phyloP scores from a whole-genome alignment of 2,329 filamentous ascomycete genomes.

The Parastagonospora avenae region DNA sequence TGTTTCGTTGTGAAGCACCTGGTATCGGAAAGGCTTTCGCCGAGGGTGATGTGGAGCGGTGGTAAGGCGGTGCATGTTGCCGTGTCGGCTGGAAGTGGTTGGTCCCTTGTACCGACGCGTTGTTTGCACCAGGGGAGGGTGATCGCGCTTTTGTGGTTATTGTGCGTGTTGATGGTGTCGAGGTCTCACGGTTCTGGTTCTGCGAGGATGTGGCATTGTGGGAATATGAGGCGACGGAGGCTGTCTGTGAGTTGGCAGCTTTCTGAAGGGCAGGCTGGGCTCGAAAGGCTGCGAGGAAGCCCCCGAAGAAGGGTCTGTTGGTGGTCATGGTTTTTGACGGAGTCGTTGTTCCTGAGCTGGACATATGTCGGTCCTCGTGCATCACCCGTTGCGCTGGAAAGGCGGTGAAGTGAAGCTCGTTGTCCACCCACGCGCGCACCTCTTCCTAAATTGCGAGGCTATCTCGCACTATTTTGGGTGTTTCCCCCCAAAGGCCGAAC shows the following conservation, averaged over 20 bases:
- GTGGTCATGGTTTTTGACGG: slow-evolving; percentile 59
- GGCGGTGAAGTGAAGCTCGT: background rate
- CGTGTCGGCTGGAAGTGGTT: slow-evolving; percentile 49
- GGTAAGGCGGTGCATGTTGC: slow-evolving; percentile 46
- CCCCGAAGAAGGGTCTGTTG: slow-evolving; percentile 69
- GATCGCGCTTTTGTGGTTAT: slow-evolving; percentile 42
- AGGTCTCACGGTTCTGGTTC: slow-evolving; percentile 43
- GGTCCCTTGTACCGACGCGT: slow-evolving; percentile 47
- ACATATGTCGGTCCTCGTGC: slow-evolving; percentile 34
- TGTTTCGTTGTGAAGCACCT: slow-evolving; percentile 42
- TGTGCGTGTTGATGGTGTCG: slow-evolving; percentile 50
- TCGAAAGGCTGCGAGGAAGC: slow-evolving; percentile 70
- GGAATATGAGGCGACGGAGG: slow-evolving; percentile 45
- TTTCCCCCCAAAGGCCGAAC: background rate
- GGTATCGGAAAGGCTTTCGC: slow-evolving; percentile 45
- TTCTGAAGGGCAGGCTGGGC: slow-evolving; percentile 67
- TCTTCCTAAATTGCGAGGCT: background rate
- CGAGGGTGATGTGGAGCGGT: slow-evolving; percentile 45
- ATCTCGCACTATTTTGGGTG: background rate
- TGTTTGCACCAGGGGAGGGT: slow-evolving; percentile 41
- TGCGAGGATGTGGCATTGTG: slow-evolving; percentile 43
- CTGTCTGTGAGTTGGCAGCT: slow-evolving; percentile 52
- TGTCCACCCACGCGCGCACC: background rate
- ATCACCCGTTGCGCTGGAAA: slow-evolving; percentile 22
- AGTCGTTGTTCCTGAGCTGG: slow-evolving; percentile 19